These are phyloP conservation scores for Boletellus ananas DNA, from an alignment of 768 basidiomycete genomes.

Conservation along the genomic window DNA sequence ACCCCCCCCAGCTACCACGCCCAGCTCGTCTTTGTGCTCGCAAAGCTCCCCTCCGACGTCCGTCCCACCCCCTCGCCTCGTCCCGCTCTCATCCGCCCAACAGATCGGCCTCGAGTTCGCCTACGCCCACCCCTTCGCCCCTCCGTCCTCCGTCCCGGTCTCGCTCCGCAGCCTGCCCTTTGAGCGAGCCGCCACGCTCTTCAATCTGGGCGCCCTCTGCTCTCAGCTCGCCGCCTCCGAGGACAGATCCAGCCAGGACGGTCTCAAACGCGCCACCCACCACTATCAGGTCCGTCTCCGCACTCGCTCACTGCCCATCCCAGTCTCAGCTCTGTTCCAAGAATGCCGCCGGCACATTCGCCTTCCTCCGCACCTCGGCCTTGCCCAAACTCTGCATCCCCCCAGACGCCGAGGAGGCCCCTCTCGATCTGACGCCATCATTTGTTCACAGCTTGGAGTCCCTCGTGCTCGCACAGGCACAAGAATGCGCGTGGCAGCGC, in stretches of 20 bases:
- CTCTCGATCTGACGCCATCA: slow-evolving; percentile 61
- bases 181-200: slow-evolving; percentile 75
- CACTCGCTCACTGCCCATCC: slow-evolving; percentile 9
- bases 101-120: slow-evolving; percentile 71
- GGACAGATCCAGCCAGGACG: slow-evolving; percentile 69
- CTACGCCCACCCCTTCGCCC: slow-evolving; percentile 69
- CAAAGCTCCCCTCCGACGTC: slow-evolving; percentile 82
- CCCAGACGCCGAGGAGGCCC: slow-evolving; percentile 48
- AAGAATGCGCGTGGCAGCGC: slow-evolving; percentile 95
- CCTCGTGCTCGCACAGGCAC: slow-evolving; percentile 90
- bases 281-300: slow-evolving; percentile 58
- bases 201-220: slow-evolving; percentile 85
- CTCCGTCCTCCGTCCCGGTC: slow-evolving; percentile 48
- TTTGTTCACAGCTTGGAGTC: slow-evolving; percentile 63
- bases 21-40: slow-evolving; percentile 77
- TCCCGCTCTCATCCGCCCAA: slow-evolving; percentile 9
- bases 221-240: slow-evolving; percentile 72
- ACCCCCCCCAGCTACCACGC: slow-evolving; percentile 73
- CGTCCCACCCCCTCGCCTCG: slow-evolving; percentile 16
- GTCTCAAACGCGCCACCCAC: slow-evolving; percentile 74
- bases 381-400: slow-evolving; percentile 50
- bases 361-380: slow-evolving; percentile 52
- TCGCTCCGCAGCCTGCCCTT: slow-evolving; percentile 72
- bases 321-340: slow-evolving; percentile 21
- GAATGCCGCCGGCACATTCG: slow-evolving; percentile 73